A percentile compares a stretch with the other conserved stretches of the same genome.
phyloP scores from a whole-genome alignment of 148 eudicot species.

The Arctostaphylos glauca region DNA sequence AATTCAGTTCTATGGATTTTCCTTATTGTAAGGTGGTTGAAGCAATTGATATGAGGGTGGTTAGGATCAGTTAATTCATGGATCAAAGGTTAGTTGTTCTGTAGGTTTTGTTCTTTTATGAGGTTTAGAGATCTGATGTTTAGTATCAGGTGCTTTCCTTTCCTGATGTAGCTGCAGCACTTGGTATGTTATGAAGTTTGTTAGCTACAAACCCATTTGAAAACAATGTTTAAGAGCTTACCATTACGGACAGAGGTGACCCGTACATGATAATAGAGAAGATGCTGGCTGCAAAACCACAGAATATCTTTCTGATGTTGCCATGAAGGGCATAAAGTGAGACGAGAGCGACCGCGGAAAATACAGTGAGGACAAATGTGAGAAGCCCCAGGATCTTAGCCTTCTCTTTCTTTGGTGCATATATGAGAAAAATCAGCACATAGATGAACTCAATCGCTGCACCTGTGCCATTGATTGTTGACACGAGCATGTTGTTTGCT shows the following conservation, averaged over 20 bases:
- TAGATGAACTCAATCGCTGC: conserved; percentile 67
- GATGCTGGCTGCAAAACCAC: conserved; percentile 66
- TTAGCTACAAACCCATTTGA: background rate
- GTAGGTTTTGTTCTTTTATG: too few species aligned
- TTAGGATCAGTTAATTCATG: too few species aligned
- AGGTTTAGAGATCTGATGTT: too few species aligned
- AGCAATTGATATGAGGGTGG: too few species aligned
- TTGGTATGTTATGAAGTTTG: too few species aligned
- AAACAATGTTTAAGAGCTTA: conserved; percentile 19
- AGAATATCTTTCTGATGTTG: conserved; percentile 52
- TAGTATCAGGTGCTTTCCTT: too few species aligned
- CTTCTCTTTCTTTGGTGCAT: conserved; percentile 70
- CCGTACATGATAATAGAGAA: conserved; percentile 89
- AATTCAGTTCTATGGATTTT: too few species aligned
- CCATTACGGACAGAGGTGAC: conserved; percentile 83
- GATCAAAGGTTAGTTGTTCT: too few species aligned
- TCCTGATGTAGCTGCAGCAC: too few species aligned
- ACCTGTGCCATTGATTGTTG: conserved; percentile 60
- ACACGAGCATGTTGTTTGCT: conserved; percentile 46
- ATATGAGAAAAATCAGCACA: conserved; percentile 55
- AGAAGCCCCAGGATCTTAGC: conserved; percentile 57
- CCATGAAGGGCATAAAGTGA: conserved; percentile 74
- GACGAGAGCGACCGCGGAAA: conserved; percentile 48
- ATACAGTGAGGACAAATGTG: conserved; percentile 34
- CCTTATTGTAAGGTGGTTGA: too few species aligned